These are phyloP conservation scores for Magnusiomyces suaveolens DNA, from an alignment of 1,139 yeast genomes.

Conservation along the genomic window DNA sequence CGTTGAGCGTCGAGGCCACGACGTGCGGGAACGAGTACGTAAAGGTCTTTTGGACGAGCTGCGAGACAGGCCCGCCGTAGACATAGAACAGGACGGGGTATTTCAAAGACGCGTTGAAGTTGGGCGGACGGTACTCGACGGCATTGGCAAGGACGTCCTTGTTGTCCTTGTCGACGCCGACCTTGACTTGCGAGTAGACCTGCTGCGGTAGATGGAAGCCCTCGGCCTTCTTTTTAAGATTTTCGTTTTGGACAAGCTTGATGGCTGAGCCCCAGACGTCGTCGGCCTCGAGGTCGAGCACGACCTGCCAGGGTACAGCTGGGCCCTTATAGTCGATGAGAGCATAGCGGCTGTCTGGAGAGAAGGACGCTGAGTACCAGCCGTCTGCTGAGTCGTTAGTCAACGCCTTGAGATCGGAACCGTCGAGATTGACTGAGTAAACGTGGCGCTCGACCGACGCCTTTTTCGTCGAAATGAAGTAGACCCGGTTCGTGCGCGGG, in stretches of 20 bases:
- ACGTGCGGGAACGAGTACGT: slow-evolving; percentile 58
- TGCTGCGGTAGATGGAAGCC: slow-evolving; percentile 49
- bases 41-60: slow-evolving; percentile 49
- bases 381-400: slow-evolving; percentile 53
- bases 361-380: slow-evolving; percentile 57
- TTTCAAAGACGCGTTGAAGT: slow-evolving; percentile 46
- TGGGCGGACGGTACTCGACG: slow-evolving; percentile 66
- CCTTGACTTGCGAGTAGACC: slow-evolving; percentile 39
- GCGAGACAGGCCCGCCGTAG: slow-evolving; percentile 95
- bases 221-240: slow-evolving; percentile 26
- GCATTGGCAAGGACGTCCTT: slow-evolving; percentile 45
- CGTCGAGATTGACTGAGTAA: slow-evolving; percentile 39
- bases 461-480: slow-evolving; percentile 53
- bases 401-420: slow-evolving; percentile 39
- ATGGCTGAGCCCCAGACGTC: slow-evolving; percentile 30
- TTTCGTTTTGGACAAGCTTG: slow-evolving; percentile 31
- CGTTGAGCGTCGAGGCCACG: slow-evolving; percentile 57
- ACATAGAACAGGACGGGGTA: slow-evolving; percentile 77
- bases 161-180: slow-evolving; percentile 35
- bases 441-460: slow-evolving; percentile 50
- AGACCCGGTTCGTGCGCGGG: slow-evolving; percentile 42
- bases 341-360: slow-evolving; percentile 48
- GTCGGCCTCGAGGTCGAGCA: slow-evolving; percentile 35
- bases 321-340: slow-evolving; percentile 56
- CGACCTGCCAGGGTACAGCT: slow-evolving; percentile 50